Evolutionary conservation across 345 rosid species (phyloP).

Genomic region (Heritiera fomes): DNA sequence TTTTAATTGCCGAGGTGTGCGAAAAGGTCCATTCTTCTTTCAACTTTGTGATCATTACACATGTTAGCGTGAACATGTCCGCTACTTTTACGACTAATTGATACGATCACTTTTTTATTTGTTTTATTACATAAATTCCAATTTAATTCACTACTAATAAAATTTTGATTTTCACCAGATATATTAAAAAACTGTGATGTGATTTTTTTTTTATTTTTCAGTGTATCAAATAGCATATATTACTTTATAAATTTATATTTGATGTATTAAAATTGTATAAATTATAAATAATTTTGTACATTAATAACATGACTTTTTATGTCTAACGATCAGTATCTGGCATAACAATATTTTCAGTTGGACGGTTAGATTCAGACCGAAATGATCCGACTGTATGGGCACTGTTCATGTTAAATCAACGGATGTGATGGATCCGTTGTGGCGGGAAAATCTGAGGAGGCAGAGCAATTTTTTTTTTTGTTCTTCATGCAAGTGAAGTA

Average conservation of each 20-base stretch:
- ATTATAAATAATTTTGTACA: too few species aligned
- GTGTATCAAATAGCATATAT: too few species aligned
- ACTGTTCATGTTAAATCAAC: conserved; percentile 6
- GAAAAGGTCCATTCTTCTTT: conserved; percentile 26
- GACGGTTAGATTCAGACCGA: conserved; percentile 11
- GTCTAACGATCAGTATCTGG: too few species aligned
- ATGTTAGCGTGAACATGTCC: conserved; percentile 27
- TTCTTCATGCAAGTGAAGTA: not conserved
- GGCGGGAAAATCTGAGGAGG: conserved; percentile 55
- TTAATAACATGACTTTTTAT: too few species aligned
- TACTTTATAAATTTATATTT: too few species aligned
- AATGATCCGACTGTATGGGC: conserved; percentile 13
- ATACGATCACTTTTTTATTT: too few species aligned
- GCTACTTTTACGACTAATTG: not conserved
- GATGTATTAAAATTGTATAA: too few species aligned
- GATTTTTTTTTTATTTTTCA: too few species aligned
- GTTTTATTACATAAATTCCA: too few species aligned
- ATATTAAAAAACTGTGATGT: too few species aligned
- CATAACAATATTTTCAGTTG: not conserved
- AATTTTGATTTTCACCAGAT: too few species aligned
- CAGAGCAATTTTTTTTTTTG: not conserved
- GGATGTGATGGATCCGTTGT: conserved; percentile 20
- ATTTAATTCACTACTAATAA: too few species aligned
- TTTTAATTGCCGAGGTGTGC: conserved; percentile 22
- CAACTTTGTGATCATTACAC: conserved; percentile 42